A percentile compares a stretch with the other conserved stretches of the same genome.
These are phyloP conservation scores for Neospermospora avenae DNA, from an alignment of 2,329 filamentous ascomycete genomes.

Conservation along the genomic window DNA sequence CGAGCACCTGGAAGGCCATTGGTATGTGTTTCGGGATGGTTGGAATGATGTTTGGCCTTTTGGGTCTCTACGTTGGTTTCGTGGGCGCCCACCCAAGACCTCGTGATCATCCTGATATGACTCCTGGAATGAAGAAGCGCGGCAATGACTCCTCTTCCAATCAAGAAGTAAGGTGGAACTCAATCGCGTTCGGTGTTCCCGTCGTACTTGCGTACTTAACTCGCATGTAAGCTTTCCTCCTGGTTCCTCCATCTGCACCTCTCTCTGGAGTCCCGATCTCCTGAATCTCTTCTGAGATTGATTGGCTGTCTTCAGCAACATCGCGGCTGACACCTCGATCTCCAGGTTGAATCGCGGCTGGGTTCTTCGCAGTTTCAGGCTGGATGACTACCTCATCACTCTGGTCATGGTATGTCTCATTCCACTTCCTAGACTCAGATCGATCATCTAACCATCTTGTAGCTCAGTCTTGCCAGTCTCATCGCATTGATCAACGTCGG, in stretches of 20 bases:
- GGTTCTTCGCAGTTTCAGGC: conserved; percentile 18
- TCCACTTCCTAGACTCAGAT: neutral
- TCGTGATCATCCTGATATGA: neutral
- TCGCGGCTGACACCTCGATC: neutral
- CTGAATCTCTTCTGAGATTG: neutral
- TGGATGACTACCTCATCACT: conserved; percentile 40
- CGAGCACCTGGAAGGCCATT: too few relatives aligned
- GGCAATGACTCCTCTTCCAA: conserved; percentile 21
- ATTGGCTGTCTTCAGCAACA: neutral
- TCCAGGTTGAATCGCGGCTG: conserved; percentile 20
- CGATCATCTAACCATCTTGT: neutral
- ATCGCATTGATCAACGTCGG: conserved; percentile 39
- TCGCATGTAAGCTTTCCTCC: conserved; percentile 21
- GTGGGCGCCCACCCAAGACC: neutral
- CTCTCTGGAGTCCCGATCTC: too few relatives aligned
- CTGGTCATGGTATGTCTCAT: conserved; percentile 34
- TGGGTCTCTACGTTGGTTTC: neutral
- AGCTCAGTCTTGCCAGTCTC: conserved; percentile 37
- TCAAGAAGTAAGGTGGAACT: conserved; percentile 22
- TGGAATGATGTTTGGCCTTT: too few relatives aligned
- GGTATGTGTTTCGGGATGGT: too few relatives aligned
- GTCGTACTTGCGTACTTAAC: conserved; percentile 18
- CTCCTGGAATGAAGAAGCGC: neutral
- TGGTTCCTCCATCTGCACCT: neutral
- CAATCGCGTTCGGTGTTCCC: conserved; percentile 24